Evolutionary conservation across 169 alveolate species (phyloP).

Genomic region (Miamiensis avidus): DNA sequence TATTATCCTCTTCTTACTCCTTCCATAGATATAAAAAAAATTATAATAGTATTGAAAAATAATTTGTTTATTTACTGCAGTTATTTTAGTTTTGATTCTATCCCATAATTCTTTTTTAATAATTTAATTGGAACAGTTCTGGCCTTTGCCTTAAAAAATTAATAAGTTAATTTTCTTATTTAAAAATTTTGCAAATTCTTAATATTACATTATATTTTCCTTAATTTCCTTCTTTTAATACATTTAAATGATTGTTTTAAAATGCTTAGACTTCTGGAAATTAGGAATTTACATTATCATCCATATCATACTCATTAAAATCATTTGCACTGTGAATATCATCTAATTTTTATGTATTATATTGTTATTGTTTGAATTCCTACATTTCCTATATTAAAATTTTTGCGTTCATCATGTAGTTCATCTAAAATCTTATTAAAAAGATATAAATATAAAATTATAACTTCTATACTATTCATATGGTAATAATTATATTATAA

Average conservation of each 20-base stretch:
- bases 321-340: not conserved
- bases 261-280: not conserved
- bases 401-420: not conserved
- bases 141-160: not conserved
- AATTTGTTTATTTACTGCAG: not conserved
- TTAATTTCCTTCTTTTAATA: not conserved
- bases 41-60: too few relatives aligned
- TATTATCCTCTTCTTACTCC: not conserved
- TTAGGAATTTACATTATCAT: not conserved
- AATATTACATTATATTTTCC: not conserved
- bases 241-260: too few relatives aligned
- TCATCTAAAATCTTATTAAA: too few relatives aligned
- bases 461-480: too few relatives aligned
- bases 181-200: too few relatives aligned
- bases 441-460: too few relatives aligned
- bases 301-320: not conserved
- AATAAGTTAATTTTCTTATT: too few relatives aligned
- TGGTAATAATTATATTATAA: too few relatives aligned
- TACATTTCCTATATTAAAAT: too few relatives aligned
- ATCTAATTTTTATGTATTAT: not conserved
- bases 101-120: not conserved
- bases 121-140: not conserved
- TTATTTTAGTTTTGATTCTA: not conserved
- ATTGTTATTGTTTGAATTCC: too few relatives aligned
- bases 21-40: too few relatives aligned